These are phyloP conservation scores for Annona cherimola DNA, from an alignment of 164 flowering plant species.

Conservation along the genomic window DNA sequence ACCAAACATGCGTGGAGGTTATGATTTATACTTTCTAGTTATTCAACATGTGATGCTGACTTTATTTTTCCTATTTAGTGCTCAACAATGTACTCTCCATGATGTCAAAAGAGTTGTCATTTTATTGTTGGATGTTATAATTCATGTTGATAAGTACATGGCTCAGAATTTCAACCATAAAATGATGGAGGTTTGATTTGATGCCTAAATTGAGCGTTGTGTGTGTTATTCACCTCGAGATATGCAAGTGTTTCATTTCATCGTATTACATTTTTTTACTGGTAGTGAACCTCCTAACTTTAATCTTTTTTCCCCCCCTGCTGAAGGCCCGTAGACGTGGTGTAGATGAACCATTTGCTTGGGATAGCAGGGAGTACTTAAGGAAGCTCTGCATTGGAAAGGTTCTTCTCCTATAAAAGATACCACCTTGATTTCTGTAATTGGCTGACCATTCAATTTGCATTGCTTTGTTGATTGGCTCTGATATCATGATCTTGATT, in stretches of 20 bases:
- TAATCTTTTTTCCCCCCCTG: not conserved
- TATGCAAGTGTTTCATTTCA: not conserved
- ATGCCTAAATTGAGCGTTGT: not conserved
- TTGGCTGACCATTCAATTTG: not conserved
- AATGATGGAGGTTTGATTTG: not conserved
- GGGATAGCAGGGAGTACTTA: conserved; percentile 91
- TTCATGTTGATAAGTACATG: not conserved
- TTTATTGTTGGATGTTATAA: not conserved
- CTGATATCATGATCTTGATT: conserved; percentile 6
- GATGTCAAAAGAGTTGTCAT: not conserved
- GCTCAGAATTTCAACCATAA: not conserved
- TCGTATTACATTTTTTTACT: not conserved
- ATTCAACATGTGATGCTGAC: not conserved
- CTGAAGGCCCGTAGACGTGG: conserved; percentile 83
- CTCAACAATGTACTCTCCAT: not conserved
- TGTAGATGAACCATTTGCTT: conserved; percentile 93
- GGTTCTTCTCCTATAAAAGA: conserved; percentile 37
- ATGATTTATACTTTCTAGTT: too few relatives aligned
- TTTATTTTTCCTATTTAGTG: too few relatives aligned
- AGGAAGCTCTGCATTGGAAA: conserved; percentile 93
- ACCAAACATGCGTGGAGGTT: too few relatives aligned
- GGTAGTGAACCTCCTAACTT: not conserved
- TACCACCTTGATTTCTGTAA: not conserved
- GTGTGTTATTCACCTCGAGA: not conserved
- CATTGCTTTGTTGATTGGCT: not conserved